Percentiles rank a stretch among this genome's conserved stretches.
Evolutionary conservation across 495 filamentous ascomycete species (phyloP).

Genomic region (Poronia punctata): DNA sequence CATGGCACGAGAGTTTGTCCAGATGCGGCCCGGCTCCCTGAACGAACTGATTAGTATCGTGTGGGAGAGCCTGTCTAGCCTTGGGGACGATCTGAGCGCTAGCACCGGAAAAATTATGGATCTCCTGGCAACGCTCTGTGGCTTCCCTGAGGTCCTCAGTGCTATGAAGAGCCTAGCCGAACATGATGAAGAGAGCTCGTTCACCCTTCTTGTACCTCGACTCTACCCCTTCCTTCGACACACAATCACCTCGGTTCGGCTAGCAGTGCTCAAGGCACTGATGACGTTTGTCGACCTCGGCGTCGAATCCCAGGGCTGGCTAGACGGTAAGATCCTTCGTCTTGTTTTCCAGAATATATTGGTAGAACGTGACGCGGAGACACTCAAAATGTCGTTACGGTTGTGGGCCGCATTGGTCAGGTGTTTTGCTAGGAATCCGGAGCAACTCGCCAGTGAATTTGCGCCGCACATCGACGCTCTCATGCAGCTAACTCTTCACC

Average conservation of each 20-base stretch:
- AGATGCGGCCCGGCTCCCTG: constrained; percentile 67
- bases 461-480: constrained; percentile 65
- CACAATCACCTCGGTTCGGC: constrained; percentile 90
- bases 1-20: constrained; percentile 89
- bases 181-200: constrained; percentile 75
- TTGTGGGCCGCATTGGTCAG: constrained; percentile 77
- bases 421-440: constrained; percentile 52
- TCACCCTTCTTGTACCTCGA: constrained; percentile 83
- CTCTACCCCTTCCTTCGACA: constrained; percentile 95
- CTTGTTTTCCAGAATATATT: constrained; percentile 91
- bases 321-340: constrained; percentile 80
- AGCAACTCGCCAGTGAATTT: constrained; percentile 57
- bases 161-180: constrained; percentile 90
- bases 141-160: constrained; percentile 84
- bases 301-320: constrained; percentile 80
- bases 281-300: constrained; percentile 87
- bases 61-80: constrained; percentile 91
- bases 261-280: constrained; percentile 85
- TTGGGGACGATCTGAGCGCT: constrained; percentile 92
- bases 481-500: constrained; percentile 72
- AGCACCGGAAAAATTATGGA: constrained; percentile 99
- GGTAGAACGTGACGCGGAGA: constrained; percentile 78
- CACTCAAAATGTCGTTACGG: constrained; percentile 69
- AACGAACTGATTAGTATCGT: constrained; percentile 83
- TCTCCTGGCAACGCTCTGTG: constrained; percentile 87